These are phyloP conservation scores for Exobasidium cylindrosporum DNA, from an alignment of 1,284 basidiomycete genomes.

Conservation along the genomic window DNA sequence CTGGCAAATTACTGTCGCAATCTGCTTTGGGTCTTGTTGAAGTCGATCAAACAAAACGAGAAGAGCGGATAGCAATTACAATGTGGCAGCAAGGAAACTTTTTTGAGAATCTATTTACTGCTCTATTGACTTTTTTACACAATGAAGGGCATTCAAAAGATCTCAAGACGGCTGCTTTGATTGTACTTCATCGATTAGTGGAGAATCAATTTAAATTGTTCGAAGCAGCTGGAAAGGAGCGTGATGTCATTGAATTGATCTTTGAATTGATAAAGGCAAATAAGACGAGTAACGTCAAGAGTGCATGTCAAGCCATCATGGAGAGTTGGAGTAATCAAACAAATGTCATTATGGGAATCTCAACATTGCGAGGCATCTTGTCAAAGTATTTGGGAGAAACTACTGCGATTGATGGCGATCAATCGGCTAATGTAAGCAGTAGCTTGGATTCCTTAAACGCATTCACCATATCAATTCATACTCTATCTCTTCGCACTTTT, in stretches of 20 bases:
- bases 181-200: slow-evolving; percentile 31
- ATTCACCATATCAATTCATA: slow-evolving; percentile 4
- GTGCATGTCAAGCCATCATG: slow-evolving; percentile 21
- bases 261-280: slow-evolving; percentile 7
- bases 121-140: slow-evolving; percentile 14
- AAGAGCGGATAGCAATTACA: slow-evolving; percentile 7
- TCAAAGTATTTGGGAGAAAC: not conserved
- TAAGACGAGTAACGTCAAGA: not conserved
- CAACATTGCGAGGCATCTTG: slow-evolving; percentile 7
- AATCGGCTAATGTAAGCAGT: not conserved
- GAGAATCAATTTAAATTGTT: slow-evolving; percentile 37
- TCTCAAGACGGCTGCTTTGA: slow-evolving; percentile 26
- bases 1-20: slow-evolving; percentile 5
- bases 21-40: not conserved
- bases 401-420: not conserved
- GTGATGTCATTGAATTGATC: slow-evolving; percentile 21
- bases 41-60: not conserved
- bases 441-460: not conserved
- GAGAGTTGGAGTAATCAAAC: slow-evolving; percentile 20
- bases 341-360: slow-evolving; percentile 36
- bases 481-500: slow-evolving; percentile 15
- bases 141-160: slow-evolving; percentile 11
- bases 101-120: slow-evolving; percentile 19
- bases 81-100: slow-evolving; percentile 26
- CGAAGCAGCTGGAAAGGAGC: slow-evolving; percentile 16